phyloP scores from a whole-genome alignment of 2,329 filamentous ascomycete genomes.

The Ophiostoma himal-ulmi region DNA sequence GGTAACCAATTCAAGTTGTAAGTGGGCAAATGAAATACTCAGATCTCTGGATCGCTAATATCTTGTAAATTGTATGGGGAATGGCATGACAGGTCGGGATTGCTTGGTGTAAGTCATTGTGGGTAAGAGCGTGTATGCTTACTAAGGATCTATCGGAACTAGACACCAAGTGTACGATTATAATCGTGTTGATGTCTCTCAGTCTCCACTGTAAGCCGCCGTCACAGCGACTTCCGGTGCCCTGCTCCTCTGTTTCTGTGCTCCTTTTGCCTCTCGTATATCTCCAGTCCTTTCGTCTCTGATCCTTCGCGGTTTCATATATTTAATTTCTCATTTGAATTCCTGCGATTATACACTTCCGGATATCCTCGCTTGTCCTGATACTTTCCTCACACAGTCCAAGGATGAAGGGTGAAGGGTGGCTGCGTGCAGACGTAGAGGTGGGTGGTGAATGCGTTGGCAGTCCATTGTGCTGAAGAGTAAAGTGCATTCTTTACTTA shows the following conservation, averaged over 20 bases:
- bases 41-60: background rate
- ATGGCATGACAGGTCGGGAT: background rate
- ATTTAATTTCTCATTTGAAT: too few relatives aligned
- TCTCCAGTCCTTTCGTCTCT: background rate
- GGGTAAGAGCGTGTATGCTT: background rate
- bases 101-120: background rate
- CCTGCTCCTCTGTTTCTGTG: background rate
- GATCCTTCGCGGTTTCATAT: background rate
- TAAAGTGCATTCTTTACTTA: background rate
- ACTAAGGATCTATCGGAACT: background rate
- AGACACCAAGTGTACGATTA: background rate
- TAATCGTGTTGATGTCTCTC: background rate
- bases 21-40: background rate
- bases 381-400: background rate
- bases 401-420: background rate
- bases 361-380: background rate
- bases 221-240: slow-evolving; percentile 7
- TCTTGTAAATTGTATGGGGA: background rate
- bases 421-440: background rate
- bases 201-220: background rate
- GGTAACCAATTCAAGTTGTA: background rate
- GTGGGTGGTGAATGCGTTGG: background rate
- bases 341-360: background rate
- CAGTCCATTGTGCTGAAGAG: background rate
- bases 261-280: background rate